phyloP scores from a whole-genome alignment of 441 rosid genomes.

The Syzygium syzygioides region DNA sequence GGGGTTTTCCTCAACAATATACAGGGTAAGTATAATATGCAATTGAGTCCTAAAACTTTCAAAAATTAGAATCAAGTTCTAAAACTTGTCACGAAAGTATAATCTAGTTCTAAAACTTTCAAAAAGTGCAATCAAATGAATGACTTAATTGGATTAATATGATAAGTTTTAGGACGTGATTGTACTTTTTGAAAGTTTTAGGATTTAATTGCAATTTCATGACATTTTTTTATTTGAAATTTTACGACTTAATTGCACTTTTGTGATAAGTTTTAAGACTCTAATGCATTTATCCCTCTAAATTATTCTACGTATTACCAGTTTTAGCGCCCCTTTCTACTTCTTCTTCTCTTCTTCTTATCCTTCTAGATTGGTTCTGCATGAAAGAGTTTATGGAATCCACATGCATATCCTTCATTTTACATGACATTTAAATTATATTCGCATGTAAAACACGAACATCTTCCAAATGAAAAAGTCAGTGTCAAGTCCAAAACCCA shows the following conservation, averaged over 20 bases:
- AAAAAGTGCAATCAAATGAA: background rate
- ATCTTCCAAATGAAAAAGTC: background rate
- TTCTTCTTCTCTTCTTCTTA: background rate
- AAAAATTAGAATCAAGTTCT: too few relatives aligned
- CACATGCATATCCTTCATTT: background rate
- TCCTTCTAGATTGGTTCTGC: background rate
- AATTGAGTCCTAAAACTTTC: too few relatives aligned
- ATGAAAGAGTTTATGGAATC: background rate
- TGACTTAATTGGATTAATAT: too few relatives aligned
- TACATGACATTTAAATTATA: background rate
- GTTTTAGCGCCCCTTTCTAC: background rate
- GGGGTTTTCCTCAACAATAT: too few relatives aligned
- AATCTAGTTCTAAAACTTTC: too few relatives aligned
- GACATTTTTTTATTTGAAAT: too few relatives aligned
- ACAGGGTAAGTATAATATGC: too few relatives aligned
- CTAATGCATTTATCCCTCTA: background rate
- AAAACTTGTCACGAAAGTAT: too few relatives aligned
- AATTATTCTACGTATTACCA: background rate
- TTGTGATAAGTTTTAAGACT: too few relatives aligned
- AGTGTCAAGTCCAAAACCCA: background rate
- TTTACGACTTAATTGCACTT: background rate
- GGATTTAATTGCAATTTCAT: background rate
- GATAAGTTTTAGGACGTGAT: too few relatives aligned
- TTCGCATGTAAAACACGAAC: background rate
- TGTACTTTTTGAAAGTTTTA: too few relatives aligned